phyloP scores from a whole-genome alignment of 2,329 filamentous ascomycete genomes.

The Ploettnerulaceae sp. region DNA sequence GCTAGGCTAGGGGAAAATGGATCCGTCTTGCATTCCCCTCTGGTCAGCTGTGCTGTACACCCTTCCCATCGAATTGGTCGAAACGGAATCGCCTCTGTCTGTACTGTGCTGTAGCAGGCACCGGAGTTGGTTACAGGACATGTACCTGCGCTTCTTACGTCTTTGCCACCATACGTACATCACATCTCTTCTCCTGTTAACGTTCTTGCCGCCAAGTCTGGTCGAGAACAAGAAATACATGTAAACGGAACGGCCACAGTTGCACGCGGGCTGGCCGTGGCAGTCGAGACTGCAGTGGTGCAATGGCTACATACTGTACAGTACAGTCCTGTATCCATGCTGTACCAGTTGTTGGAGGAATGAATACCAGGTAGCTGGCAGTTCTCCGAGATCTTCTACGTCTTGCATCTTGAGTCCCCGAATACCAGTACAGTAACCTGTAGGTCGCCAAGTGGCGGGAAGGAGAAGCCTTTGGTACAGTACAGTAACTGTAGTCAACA shows the following conservation, averaged over 20 bases:
- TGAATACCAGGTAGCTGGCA: slow-evolving; percentile 14
- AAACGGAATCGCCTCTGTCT: background rate
- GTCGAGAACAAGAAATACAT: background rate
- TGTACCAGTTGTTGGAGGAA: slow-evolving; percentile 2
- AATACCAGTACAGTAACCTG: background rate
- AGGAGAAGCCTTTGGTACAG: background rate
- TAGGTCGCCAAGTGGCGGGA: background rate
- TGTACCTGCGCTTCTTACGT: too few relatives aligned
- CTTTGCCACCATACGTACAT: slow-evolving; percentile 4
- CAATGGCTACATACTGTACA: background rate
- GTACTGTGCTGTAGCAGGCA: too few relatives aligned
- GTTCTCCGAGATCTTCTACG: slow-evolving; percentile 1
- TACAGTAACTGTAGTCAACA: too few relatives aligned
- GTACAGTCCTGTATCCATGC: slow-evolving; percentile 8
- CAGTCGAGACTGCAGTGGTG: slow-evolving; percentile 1
- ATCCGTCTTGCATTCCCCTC: slow-evolving; percentile 2
- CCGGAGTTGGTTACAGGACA: too few relatives aligned
- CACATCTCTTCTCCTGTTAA: background rate
- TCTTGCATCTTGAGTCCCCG: slow-evolving; percentile 3
- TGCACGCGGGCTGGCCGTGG: background rate
- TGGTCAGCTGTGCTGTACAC: slow-evolving; percentile 5
- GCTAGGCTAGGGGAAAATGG: background rate
- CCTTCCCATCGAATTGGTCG: background rate
- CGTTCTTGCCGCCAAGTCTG: background rate
- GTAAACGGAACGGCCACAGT: slow-evolving; percentile 6